Evolutionary conservation across 257 asterid genomes (phyloP), one percentile per base, ranked within the genome.

Genomic region (Gentiana straminea): DNA sequence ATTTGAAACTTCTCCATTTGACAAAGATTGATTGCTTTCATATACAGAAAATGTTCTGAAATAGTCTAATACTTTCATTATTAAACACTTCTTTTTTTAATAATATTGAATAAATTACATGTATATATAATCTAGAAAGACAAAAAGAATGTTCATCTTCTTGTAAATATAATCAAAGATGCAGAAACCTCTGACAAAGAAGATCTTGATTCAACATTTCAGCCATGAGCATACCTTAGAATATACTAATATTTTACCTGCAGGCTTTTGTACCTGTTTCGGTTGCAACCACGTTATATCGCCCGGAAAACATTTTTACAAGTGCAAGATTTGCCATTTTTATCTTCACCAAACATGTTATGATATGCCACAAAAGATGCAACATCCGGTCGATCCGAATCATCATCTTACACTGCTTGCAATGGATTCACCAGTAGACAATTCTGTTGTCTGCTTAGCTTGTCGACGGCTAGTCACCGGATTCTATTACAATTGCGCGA

Each of bases 321-420:
- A 63, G 10, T 81, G 89, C 74, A 64, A 60, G 46, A 12, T n/a
- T 7, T 81, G 89, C 39, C 36, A 53, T 0, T 81, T 78, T 75
- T 75, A 68, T 67, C 78, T 78, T 45, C 89, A 81, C 59, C 72
- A 67, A 51, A 70, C 69, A 5, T 81, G 89, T 64, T 81, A 49
- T 71, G 66, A 58, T 64, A 78, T 78, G 83, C 83, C 89, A 9
- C 62, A 67, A 12, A 65, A 10, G 67, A 64, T 64, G 51, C 61
- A 54, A 51, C 85, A 81, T 52, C 78, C 68, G 0, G 75, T 66
- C 3, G 84, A 81, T 59, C 76, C 75, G 13, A 63, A 36, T 54
- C 89, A 78, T 39, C 39, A 24, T 11, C 77, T 81, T 52, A 62
- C 47, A 57, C 85, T 81, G 33, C 24, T 55, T 1, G 13, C 77